phyloP scores from a whole-genome alignment of 2,329 filamentous ascomycete species.

The Aspergillus glaucus region DNA sequence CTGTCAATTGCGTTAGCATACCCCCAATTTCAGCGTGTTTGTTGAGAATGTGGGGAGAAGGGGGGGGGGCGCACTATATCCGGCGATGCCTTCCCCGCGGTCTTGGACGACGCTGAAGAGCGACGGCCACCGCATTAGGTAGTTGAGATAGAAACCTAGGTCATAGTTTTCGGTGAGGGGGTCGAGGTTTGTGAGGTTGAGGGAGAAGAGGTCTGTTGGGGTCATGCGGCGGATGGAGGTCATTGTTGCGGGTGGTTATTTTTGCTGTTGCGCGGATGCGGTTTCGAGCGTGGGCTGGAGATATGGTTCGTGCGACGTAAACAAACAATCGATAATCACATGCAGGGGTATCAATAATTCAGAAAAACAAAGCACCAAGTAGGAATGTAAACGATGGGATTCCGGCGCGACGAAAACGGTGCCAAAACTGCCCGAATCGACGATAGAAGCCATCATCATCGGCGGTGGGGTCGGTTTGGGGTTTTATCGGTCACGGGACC shows the following conservation, averaged over 20 bases:
- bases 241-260: conserved; percentile 47
- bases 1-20: conserved; percentile 40
- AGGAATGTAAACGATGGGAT: no score
- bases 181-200: conserved; percentile 94
- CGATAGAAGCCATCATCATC: neutral
- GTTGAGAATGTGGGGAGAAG: neutral
- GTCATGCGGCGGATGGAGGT: conserved; percentile 79
- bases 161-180: conserved; percentile 98
- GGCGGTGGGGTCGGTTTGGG: conserved; percentile 9
- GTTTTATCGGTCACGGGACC: conserved; percentile 21
- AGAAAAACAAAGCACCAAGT: no score
- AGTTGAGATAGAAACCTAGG: conserved; percentile 89
- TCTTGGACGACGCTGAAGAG: conserved; percentile 91
- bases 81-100: conserved; percentile 78
- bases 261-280: neutral
- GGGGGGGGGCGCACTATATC: conserved; percentile 73
- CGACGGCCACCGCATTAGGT: conserved; percentile 91
- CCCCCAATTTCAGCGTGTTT: neutral
- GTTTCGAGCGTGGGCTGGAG: no score
- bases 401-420: no score
- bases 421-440: no score
- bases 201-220: conserved; percentile 75
- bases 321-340: neutral
- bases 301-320: neutral
- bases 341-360: no score